A percentile compares a stretch with the other conserved stretches of the same genome.
Conservation (phyloP, 805 yeast genomes). For the Metschnikowia proteae region DNA sequence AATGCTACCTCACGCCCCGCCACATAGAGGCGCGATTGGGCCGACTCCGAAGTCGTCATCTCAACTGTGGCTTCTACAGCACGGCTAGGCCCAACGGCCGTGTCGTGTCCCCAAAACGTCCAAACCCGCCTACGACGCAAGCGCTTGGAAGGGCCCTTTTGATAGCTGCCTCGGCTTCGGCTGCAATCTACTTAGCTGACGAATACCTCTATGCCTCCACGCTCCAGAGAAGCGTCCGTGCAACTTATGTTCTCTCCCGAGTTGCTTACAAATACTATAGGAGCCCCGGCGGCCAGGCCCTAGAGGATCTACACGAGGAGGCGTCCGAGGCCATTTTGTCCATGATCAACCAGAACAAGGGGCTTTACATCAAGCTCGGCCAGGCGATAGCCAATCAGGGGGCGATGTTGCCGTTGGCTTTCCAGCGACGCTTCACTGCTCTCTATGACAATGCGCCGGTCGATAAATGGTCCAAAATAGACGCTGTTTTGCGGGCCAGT, state of each 20-base stretch:
- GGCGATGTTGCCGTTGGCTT: constrained; percentile 59
- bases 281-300: constrained; percentile 31
- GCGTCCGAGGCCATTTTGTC: constrained; percentile 42
- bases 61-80: neutral
- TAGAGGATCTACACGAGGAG: constrained; percentile 56
- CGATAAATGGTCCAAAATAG: constrained; percentile 48
- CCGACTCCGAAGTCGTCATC: neutral
- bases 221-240: constrained; percentile 47
- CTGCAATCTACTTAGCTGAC: constrained; percentile 31
- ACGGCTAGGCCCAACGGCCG: neutral
- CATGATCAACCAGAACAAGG: constrained; percentile 33
- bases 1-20: neutral
- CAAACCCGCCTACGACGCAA: no score
- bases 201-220: constrained; percentile 45
- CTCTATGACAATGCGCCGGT: constrained; percentile 68
- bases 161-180: constrained; percentile 4
- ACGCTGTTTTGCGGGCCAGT: constrained; percentile 35
- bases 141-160: neutral
- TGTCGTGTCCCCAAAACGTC: no score
- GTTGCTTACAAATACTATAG: constrained; percentile 60
- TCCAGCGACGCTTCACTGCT: constrained; percentile 51
- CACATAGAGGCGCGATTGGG: neutral
- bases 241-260: constrained; percentile 43
- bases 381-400: constrained; percentile 80
- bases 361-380: constrained; percentile 69